A percentile compares a stretch with the other conserved stretches of the same genome.
phyloP scores from a whole-genome alignment of 1,139 yeast genomes.

The Debaryomyces udenii region DNA sequence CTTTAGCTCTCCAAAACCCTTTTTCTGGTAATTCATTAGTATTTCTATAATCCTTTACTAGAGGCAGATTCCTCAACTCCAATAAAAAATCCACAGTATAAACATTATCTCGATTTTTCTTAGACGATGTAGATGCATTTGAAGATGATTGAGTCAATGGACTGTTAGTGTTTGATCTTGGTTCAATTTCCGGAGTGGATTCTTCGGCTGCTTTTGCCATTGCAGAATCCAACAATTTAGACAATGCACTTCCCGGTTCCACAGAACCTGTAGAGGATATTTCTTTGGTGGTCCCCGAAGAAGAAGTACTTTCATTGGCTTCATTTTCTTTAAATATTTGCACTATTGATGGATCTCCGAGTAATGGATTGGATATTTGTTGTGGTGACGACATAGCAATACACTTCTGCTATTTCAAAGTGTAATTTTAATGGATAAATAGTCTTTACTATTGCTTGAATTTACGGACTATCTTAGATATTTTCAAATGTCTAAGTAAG shows the following conservation, averaged over 20 bases:
- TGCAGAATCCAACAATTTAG: slow-evolving; percentile 46
- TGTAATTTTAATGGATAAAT: too few relatives aligned
- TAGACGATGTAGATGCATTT: slow-evolving; percentile 17
- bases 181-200: slow-evolving; percentile 42
- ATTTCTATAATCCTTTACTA: slow-evolving; percentile 30
- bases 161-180: slow-evolving; percentile 15
- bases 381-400: slow-evolving; percentile 11
- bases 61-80: slow-evolving; percentile 38
- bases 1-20: slow-evolving; percentile 43
- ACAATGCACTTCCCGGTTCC: slow-evolving; percentile 42
- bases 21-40: slow-evolving; percentile 40
- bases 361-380: slow-evolving; percentile 25
- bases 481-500: too few relatives aligned
- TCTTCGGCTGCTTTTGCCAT: slow-evolving; percentile 55
- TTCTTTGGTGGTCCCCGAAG: neutral
- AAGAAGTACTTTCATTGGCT: slow-evolving; percentile 13
- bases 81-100: slow-evolving; percentile 44
- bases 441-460: too few relatives aligned
- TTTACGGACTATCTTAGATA: too few relatives aligned
- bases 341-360: slow-evolving; percentile 41
- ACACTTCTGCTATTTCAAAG: too few relatives aligned
- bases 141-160: slow-evolving; percentile 15
- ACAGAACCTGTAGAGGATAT: slow-evolving; percentile 15
- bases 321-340: slow-evolving; percentile 16
- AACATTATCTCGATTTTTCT: slow-evolving; percentile 21